phyloP scores from a whole-genome alignment of 148 eudicot species.

The Silene conica region DNA sequence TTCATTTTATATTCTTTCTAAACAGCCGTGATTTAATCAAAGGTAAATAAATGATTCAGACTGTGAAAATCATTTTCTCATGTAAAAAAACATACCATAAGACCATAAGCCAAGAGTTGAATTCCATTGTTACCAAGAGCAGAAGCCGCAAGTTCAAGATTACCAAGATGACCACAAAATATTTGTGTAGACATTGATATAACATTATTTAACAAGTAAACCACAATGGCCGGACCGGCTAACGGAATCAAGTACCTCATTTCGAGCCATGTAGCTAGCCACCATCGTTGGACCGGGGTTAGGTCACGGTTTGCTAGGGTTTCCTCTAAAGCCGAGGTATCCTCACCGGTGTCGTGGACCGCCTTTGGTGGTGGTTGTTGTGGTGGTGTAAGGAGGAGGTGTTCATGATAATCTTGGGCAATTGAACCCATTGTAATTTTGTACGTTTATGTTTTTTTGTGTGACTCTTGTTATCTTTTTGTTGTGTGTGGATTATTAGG shows the following conservation, averaged over 20 bases:
- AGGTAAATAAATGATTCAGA: too few species aligned
- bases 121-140: slow-evolving; percentile 54
- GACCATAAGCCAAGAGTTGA: slow-evolving; percentile 55
- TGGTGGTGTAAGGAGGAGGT: neutral
- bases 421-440: slow-evolving; percentile 12
- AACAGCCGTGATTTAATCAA: too few species aligned
- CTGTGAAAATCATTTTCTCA: too few species aligned
- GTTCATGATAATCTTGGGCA: neutral
- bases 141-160: slow-evolving; percentile 51
- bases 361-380: neutral
- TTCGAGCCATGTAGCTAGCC: slow-evolving; percentile 37
- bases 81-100: slow-evolving; percentile 34
- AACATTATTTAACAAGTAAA: slow-evolving; percentile 46
- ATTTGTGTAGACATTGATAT: slow-evolving; percentile 51
- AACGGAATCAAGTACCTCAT: slow-evolving; percentile 33
- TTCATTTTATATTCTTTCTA: too few species aligned
- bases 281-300: slow-evolving; percentile 20
- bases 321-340: slow-evolving; percentile 32
- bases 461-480: neutral
- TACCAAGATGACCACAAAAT: slow-evolving; percentile 62
- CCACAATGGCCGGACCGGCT: slow-evolving; percentile 49
- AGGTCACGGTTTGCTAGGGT: slow-evolving; percentile 21
- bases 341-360: neutral
- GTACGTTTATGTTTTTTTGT: neutral
- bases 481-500: slow-evolving; percentile 10